Conservation (phyloP, 2,329 filamentous ascomycete species). For the Acephala macrosclerotiorum region DNA sequence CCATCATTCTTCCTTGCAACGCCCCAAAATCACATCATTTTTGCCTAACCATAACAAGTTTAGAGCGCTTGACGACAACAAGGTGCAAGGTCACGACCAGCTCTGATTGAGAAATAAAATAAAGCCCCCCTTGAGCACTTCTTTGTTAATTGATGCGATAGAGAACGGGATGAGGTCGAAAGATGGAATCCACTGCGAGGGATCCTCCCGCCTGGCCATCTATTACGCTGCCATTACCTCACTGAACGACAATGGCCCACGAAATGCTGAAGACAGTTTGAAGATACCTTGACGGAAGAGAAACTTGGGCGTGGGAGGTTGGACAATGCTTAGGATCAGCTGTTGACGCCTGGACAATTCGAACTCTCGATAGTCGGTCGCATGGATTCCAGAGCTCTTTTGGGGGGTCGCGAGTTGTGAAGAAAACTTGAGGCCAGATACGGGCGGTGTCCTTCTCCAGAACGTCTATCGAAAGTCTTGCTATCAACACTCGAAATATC, state of each 20-base stretch:
- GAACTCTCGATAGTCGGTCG: too few species aligned
- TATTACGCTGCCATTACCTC: too few species aligned
- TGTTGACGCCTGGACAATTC: not conserved
- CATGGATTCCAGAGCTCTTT: not conserved
- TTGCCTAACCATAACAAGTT: not conserved
- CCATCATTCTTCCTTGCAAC: slow-evolving; percentile 14
- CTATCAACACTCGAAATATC: not conserved
- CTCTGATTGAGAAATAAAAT: not conserved
- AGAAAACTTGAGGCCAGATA: not conserved
- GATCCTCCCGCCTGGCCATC: too few species aligned
- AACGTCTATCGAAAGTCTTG: not conserved
- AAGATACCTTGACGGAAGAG: not conserved
- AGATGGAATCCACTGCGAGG: too few species aligned
- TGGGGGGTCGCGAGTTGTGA: not conserved
- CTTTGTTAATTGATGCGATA: not conserved
- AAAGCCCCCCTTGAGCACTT: not conserved
- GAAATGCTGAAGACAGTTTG: too few species aligned
- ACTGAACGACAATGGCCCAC: too few species aligned
- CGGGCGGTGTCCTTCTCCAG: not conserved
- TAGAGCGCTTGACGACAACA: not conserved
- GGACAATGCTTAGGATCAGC: not conserved
- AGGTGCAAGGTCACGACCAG: not conserved
- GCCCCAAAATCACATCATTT: slow-evolving; percentile 26
- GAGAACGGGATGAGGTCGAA: not conserved
- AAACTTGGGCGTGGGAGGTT: not conserved